Evolutionary conservation across 2,329 filamentous ascomycete species (phyloP).

Genomic region (Chalaropsis ovoidea): DNA sequence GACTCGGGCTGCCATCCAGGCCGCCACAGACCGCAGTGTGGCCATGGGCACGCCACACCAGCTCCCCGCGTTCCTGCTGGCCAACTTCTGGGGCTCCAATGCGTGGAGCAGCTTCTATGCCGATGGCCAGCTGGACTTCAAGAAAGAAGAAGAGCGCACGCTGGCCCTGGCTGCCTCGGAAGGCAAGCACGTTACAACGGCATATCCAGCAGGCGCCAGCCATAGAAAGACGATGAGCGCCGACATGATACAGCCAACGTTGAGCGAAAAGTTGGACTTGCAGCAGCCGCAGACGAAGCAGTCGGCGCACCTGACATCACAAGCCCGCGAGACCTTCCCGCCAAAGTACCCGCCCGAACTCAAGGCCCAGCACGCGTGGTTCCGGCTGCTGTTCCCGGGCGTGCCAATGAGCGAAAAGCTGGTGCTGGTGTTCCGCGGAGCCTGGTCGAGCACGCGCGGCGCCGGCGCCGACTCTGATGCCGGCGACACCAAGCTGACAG

Average conservation of each 20-base stretch:
- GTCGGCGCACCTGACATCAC: constrained; percentile 28
- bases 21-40: constrained; percentile 65
- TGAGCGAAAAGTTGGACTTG: constrained; percentile 15
- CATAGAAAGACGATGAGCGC: constrained; percentile 27
- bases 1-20: constrained; percentile 72
- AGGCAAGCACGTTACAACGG: constrained; percentile 21
- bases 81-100: constrained; percentile 86
- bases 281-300: neutral
- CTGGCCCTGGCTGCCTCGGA: constrained; percentile 22
- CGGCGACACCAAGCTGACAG: constrained; percentile 37
- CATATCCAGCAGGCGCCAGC: constrained; percentile 1
- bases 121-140: constrained; percentile 27
- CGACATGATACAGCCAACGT: constrained; percentile 19
- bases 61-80: constrained; percentile 76
- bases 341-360: constrained; percentile 71
- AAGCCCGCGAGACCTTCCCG: constrained; percentile 48
- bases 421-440: constrained; percentile 83
- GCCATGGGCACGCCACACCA: constrained; percentile 51
- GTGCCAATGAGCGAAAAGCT: constrained; percentile 69
- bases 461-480: constrained; percentile 32
- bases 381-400: constrained; percentile 78
- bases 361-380: constrained; percentile 82
- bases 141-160: constrained; percentile 23
- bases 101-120: constrained; percentile 50
- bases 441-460: constrained; percentile 53